Conservation (phyloP, 495 filamentous ascomycete species). For the Hyaloscypha hepaticicola region DNA sequence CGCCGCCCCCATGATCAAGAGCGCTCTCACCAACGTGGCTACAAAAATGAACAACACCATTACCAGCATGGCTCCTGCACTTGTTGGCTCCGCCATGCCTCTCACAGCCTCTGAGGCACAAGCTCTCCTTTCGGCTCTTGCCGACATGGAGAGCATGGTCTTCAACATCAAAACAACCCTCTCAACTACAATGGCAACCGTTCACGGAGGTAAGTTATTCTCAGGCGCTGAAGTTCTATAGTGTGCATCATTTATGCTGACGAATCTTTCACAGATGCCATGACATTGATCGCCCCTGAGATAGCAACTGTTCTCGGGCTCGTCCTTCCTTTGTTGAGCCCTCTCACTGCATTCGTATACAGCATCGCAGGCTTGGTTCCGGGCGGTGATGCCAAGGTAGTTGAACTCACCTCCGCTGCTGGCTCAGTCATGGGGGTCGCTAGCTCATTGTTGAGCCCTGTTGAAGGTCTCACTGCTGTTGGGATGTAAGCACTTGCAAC, state of each 20-base stretch:
- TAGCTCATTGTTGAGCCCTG: not conserved
- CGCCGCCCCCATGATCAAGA: not conserved
- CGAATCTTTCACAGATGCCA: not conserved
- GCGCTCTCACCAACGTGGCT: not conserved
- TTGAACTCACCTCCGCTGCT: not conserved
- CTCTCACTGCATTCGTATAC: not conserved
- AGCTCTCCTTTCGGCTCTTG: not conserved
- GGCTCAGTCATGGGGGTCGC: not conserved
- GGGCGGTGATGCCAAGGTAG: not conserved
- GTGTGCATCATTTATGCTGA: not conserved
- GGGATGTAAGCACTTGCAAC: too few species aligned
- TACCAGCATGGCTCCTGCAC: not conserved
- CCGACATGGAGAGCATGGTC: not conserved
- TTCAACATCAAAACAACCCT: not conserved
- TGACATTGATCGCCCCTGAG: not conserved
- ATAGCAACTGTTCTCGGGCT: not conserved
- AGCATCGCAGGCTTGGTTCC: not conserved
- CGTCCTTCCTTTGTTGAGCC: not conserved
- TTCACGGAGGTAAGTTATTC: not conserved
- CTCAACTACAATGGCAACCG: not conserved
- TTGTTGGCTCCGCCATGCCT: not conserved
- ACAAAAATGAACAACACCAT: not conserved
- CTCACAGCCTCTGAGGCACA: not conserved
- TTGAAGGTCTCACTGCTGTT: too few species aligned
- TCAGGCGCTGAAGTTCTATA: not conserved